Evolutionary conservation across 163 green algal genomes (phyloP), one percentile per base, ranked within the genome.

Genomic region (Chlamydomonas reinhardtii): DNA sequence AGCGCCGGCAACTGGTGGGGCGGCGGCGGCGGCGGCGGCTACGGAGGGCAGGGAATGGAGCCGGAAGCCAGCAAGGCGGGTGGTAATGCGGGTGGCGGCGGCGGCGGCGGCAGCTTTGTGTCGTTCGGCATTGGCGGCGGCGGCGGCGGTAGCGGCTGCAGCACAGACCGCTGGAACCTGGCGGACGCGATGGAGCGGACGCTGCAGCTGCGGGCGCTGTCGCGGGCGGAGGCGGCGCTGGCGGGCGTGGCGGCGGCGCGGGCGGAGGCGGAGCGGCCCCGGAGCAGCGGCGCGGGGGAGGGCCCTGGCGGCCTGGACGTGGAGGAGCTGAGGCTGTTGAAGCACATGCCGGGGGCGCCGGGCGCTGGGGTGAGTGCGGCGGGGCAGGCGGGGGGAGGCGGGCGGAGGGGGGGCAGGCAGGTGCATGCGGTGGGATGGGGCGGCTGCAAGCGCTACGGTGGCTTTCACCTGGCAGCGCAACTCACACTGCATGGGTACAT

Each of bases 251-350:
- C 52, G 34, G 59, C 35, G 70, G 56, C 65, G 71, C 71, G 69
- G 32, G 81, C 71, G 71, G 35, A 4, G 68, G 15, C 24, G 68
- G 52, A 86, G 54, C 79, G 71, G 22, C 56, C 81, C 15, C 8
- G 16, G 25, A 75, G 66, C 70, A 27, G 70, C n/a, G 37, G 20
- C 6, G 20, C 19, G 37, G 71, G 81, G 12, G 71, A 56, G 29
- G 56, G 32, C 43, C 59, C 17, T 29, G 25, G 14, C 16, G 20
- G 16, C 19, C 34, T 48, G 37, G 69, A 77, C 39, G 61, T 81
- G 61, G 72, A 87, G 82, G 82, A 87, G 72, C 72, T 87, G 27
- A 25, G 61, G 72, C 20, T 29, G 61, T 72, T 87, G 3, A 87
- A 87, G 72, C 39, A 82, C 56, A 25, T 59, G 80, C 20, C 48